Percentiles rank a stretch among this genome's conserved stretches.
Evolutionary conservation across 768 basidiomycete species (phyloP).

Genomic region (Pisolithus marmoratus): DNA sequence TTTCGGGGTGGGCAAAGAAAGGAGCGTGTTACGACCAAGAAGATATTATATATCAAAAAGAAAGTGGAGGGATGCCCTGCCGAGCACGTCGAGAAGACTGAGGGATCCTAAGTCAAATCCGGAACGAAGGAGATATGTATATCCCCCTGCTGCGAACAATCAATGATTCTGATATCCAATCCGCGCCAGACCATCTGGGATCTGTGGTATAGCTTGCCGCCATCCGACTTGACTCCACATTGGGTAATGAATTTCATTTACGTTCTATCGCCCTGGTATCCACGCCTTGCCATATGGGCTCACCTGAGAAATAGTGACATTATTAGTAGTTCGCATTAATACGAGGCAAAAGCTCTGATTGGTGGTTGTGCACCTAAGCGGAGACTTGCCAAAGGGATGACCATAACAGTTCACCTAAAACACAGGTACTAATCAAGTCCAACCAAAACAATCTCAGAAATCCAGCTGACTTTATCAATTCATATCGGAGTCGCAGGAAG

Average conservation of each 20-base stretch:
- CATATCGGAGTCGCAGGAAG: too few species aligned
- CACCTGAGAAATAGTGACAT: too few species aligned
- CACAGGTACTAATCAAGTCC: too few species aligned
- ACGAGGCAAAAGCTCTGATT: too few species aligned
- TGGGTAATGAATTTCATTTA: neutral
- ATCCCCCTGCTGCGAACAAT: neutral
- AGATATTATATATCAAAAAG: slow-evolving; percentile 20
- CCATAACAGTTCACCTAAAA: too few species aligned
- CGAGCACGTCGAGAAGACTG: neutral
- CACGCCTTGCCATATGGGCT: neutral
- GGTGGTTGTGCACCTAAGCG: too few species aligned
- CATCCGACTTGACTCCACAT: neutral
- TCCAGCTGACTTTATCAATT: too few species aligned
- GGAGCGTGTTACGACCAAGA: slow-evolving; percentile 10
- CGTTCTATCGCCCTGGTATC: slow-evolving; percentile 7
- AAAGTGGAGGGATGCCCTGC: neutral
- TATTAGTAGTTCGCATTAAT: too few species aligned
- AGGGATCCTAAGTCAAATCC: neutral
- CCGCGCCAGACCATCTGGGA: neutral
- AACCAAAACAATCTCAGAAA: too few species aligned
- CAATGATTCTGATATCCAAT: neutral
- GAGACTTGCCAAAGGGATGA: too few species aligned
- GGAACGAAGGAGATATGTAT: neutral
- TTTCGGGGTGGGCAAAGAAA: slow-evolving; percentile 14
- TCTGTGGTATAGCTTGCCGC: neutral